Evolutionary conservation across 768 basidiomycete genomes (phyloP).

Genomic region (Leccinum truebloodii): DNA sequence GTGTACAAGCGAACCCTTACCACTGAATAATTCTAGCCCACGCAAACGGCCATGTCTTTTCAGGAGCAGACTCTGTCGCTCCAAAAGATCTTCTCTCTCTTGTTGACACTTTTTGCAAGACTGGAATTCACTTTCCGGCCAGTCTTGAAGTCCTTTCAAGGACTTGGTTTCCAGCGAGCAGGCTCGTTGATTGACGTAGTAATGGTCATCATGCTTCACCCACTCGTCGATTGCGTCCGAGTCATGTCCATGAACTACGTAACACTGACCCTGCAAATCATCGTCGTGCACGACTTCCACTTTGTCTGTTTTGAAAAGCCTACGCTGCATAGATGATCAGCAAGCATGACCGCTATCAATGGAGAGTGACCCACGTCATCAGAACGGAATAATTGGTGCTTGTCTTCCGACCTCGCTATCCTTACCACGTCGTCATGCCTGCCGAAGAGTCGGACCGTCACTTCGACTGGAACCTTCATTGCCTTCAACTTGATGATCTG

Average conservation of each 20-base stretch:
- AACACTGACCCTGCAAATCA: slow-evolving; percentile 56
- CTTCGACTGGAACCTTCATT: slow-evolving; percentile 27
- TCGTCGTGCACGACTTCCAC: slow-evolving; percentile 30
- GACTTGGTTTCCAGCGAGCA: slow-evolving; percentile 19
- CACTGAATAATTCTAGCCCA: slow-evolving; percentile 70
- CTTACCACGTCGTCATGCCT: slow-evolving; percentile 45
- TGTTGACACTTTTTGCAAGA: slow-evolving; percentile 43
- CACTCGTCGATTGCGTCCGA: slow-evolving; percentile 36
- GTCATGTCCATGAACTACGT: slow-evolving; percentile 42
- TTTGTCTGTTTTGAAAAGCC: slow-evolving; percentile 43
- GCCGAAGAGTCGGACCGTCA: slow-evolving; percentile 44
- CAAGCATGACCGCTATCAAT: neutral
- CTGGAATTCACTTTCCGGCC: slow-evolving; percentile 31
- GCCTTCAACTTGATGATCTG: slow-evolving; percentile 49
- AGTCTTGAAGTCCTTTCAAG: slow-evolving; percentile 25
- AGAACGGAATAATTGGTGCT: slow-evolving; percentile 23
- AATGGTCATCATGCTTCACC: slow-evolving; percentile 59
- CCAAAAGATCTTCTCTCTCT: slow-evolving; percentile 33
- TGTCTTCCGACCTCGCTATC: slow-evolving; percentile 16
- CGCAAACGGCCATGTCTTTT: slow-evolving; percentile 46
- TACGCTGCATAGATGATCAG: slow-evolving; percentile 26
- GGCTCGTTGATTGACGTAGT: slow-evolving; percentile 46
- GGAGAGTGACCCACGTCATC: slow-evolving; percentile 43
- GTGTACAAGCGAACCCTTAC: slow-evolving; percentile 35
- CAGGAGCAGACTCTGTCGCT: slow-evolving; percentile 33